phyloP scores from a whole-genome alignment of 2,329 filamentous ascomycete genomes.

The Fusarium sp. region DNA sequence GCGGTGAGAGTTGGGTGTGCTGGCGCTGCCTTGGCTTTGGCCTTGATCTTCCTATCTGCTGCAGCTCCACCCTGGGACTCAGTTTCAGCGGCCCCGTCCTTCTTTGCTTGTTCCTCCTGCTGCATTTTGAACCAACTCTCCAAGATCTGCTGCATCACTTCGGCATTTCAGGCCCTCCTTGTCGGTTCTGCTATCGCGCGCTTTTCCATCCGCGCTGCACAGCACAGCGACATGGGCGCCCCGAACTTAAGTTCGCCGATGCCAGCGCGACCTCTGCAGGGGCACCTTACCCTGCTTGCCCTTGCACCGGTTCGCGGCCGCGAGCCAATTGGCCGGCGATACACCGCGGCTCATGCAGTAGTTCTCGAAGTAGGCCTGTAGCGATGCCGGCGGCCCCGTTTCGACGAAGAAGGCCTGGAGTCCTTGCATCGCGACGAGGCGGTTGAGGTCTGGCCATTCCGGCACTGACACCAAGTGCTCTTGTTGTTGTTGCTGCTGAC shows the following conservation, averaged over 20 bases:
- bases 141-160: background rate
- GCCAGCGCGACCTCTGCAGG: background rate
- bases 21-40: too few relatives aligned
- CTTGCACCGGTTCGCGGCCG: background rate
- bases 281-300: background rate
- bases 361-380: background rate
- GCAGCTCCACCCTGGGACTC: too few relatives aligned
- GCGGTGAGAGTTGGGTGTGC: background rate
- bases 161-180: background rate
- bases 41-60: too few relatives aligned
- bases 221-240: background rate
- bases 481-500: too few relatives aligned
- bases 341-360: background rate
- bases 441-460: too few relatives aligned
- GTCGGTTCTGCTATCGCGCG: background rate
- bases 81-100: too few relatives aligned
- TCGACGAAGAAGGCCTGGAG: background rate
- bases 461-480: too few relatives aligned
- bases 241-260: background rate
- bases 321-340: background rate
- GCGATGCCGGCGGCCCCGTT: background rate
- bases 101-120: background rate
- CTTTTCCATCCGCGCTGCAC: background rate
- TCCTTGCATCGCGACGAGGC: too few relatives aligned
- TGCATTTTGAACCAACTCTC: background rate